These are phyloP conservation scores for Lyophyllum decastes DNA, from an alignment of 768 basidiomycete species.

Conservation along the genomic window DNA sequence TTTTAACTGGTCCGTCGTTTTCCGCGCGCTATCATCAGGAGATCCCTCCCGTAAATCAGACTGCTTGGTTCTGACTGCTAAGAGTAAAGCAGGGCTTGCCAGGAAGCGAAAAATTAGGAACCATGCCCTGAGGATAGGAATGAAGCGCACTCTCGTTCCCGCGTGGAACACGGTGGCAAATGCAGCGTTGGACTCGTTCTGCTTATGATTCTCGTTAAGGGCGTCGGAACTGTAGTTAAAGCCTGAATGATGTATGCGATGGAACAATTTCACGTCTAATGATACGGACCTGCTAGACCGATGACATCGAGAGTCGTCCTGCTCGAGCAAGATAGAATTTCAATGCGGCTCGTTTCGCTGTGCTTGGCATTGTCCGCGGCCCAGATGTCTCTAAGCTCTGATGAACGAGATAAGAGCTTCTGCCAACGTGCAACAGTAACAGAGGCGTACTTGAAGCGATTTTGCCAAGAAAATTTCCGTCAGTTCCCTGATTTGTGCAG, in stretches of 20 bases:
- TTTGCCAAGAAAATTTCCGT: slow-evolving; percentile 61
- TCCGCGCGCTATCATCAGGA: not conserved
- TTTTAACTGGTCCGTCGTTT: not conserved
- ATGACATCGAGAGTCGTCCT: slow-evolving; percentile 77
- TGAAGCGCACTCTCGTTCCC: slow-evolving; percentile 31
- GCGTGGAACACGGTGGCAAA: slow-evolving; percentile 47
- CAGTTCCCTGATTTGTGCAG: slow-evolving; percentile 56
- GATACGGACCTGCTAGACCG: slow-evolving; percentile 61
- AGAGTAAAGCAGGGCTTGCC: slow-evolving; percentile 22
- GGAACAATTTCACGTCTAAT: slow-evolving; percentile 25
- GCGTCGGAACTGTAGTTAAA: slow-evolving; percentile 30
- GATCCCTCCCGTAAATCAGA: not conserved
- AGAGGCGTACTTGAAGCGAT: slow-evolving; percentile 43
- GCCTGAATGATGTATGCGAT: slow-evolving; percentile 30
- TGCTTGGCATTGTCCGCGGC: slow-evolving; percentile 32
- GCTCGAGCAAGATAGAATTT: slow-evolving; percentile 66
- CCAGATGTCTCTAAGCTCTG: slow-evolving; percentile 55
- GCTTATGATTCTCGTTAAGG: slow-evolving; percentile 22
- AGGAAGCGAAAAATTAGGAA: slow-evolving; percentile 36
- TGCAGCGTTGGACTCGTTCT: slow-evolving; percentile 47
- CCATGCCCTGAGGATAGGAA: slow-evolving; percentile 26
- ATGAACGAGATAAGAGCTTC: not conserved
- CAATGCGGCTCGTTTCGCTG: slow-evolving; percentile 36
- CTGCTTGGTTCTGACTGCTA: not conserved
- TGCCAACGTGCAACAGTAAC: not conserved